Evolutionary conservation across 305 asterid species (phyloP).

Genomic region (Ilex paraguariensis): DNA sequence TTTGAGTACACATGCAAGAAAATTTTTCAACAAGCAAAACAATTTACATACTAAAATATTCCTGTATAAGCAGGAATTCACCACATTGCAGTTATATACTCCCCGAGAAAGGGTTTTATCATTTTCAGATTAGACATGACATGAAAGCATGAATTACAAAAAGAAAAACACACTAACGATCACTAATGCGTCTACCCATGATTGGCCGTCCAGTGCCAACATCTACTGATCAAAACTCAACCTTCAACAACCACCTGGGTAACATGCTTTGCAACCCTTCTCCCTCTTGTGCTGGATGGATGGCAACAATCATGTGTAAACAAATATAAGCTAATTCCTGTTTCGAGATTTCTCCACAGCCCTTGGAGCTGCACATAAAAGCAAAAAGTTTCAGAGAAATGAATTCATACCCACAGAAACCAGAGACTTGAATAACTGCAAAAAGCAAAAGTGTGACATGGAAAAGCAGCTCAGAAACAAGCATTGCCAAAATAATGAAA

Average conservation of each 20-base stretch:
- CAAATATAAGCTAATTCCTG: too few relatives aligned
- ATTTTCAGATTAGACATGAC: slow-evolving; percentile 15
- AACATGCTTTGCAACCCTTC: slow-evolving; percentile 5
- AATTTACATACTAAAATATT: slow-evolving; percentile 17
- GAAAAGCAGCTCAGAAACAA: too few relatives aligned
- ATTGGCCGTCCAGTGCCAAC: slow-evolving; percentile 24
- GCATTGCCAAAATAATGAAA: too few relatives aligned
- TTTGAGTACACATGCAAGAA: slow-evolving; percentile 8
- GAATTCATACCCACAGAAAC: background rate
- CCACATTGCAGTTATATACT: slow-evolving; percentile 14
- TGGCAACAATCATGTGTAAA: slow-evolving; percentile 22
- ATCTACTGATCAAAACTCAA: slow-evolving; percentile 5
- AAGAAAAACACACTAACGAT: slow-evolving; percentile 9
- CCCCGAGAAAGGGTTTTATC: slow-evolving; percentile 7
- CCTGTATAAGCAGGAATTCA: slow-evolving; percentile 12
- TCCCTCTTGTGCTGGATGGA: slow-evolving; percentile 10
- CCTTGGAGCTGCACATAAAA: too few relatives aligned
- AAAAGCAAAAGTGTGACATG: too few relatives aligned
- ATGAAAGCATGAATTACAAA: slow-evolving; percentile 17
- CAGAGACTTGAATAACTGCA: too few relatives aligned
- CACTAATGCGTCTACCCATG: slow-evolving; percentile 19
- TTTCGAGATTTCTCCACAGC: too few relatives aligned
- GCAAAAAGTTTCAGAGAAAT: slow-evolving; percentile 7
- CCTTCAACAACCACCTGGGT: slow-evolving; percentile 6
- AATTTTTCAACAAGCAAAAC: slow-evolving; percentile 14